Evolutionary conservation across 306 rosid genomes (phyloP), one percentile per base, ranked within the genome.

Genomic region (Acacia confusa): DNA sequence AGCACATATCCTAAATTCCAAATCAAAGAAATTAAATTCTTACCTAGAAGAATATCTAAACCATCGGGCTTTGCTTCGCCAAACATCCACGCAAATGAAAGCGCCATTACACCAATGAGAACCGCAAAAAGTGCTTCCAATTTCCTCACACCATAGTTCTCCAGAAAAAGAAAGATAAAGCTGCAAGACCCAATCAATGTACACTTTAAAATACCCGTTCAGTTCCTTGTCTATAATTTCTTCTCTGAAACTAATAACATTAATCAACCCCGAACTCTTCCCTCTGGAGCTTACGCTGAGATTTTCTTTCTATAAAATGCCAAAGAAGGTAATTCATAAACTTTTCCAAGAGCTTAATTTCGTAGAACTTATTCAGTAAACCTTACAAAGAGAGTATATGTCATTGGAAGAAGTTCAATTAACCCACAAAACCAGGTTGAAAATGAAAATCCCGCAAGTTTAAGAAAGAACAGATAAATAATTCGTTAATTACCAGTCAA

Each of bases 51-150:
- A 82, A 95, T 90, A 74, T 95, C 98, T 74, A 70, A 73, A 78
- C 97, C 98, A 76, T 81, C 86, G 3, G 99, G 99, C 89, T 86
- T 89, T 27, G 99, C 82, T 81, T 95, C 93, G 10, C 99, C 97
- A 85, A 95, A 95, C 98, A 95, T 93, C 97, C 98, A 93, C 0
- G 97, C 99, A 41, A 95, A 95, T 9, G 98, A 40, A 32, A 95
- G 12, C 2, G 97, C 97, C 99, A 95, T 95, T 32, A 89, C 63
- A 4, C 89, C 99, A 82, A 95, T 95, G 19, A 95, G 97, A 74
- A 93, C 84, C 17, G 97, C 99, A 63, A 95, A 95, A 80, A 89
- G 88, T 22, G 93, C 92, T 75, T 95, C 99, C 82, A 95, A 79
- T 82, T 93, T 82, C 88, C 99, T 89, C 85, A 95, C 99, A 30